A percentile compares a stretch with the other conserved stretches of the same genome.
These are phyloP conservation scores for Penicillium waksmanii DNA, from an alignment of 495 filamentous ascomycete species.

Conservation along the genomic window DNA sequence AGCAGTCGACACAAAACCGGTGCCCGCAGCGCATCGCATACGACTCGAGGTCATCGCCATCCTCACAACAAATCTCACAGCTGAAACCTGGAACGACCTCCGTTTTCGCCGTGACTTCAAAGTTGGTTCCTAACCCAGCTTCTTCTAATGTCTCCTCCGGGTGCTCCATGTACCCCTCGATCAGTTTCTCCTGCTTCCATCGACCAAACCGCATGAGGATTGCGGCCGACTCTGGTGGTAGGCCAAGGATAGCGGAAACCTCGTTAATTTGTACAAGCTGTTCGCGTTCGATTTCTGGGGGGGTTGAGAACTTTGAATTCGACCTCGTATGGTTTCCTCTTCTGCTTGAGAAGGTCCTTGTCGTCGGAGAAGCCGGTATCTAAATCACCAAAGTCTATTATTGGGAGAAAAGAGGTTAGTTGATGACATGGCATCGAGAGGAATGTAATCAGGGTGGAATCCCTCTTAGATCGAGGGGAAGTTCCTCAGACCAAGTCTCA, in stretches of 20 bases:
- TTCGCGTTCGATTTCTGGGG: conserved; percentile 72
- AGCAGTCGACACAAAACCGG: conserved; percentile 94
- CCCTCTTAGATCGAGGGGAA: too few relatives aligned
- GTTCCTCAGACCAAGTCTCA: neutral
- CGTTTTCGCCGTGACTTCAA: conserved; percentile 65
- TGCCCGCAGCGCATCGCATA: conserved; percentile 97
- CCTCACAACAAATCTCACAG: conserved; percentile 97
- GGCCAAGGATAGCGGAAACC: conserved; percentile 83
- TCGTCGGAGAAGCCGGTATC: conserved; percentile 76
- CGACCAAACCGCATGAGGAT: conserved; percentile 85
- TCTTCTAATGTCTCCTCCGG: conserved; percentile 77
- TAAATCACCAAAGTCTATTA: conserved; percentile 71
- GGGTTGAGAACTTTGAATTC: conserved; percentile 81
- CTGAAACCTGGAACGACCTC: conserved; percentile 74
- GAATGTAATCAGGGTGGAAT: neutral
- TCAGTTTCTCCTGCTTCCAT: conserved; percentile 95
- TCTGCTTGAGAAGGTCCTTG: conserved; percentile 72
- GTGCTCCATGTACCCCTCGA: conserved; percentile 92
- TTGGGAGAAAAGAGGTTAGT: conserved; percentile 4
- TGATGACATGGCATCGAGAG: neutral
- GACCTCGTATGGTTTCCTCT: conserved; percentile 79
- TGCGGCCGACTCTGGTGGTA: conserved; percentile 83
- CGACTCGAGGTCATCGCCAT: conserved; percentile 74
- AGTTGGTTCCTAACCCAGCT: conserved; percentile 74
- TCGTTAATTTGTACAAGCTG: conserved; percentile 86